Conservation (phyloP, 2,329 filamentous ascomycete species). For the Simplicillium aogashimaense region DNA sequence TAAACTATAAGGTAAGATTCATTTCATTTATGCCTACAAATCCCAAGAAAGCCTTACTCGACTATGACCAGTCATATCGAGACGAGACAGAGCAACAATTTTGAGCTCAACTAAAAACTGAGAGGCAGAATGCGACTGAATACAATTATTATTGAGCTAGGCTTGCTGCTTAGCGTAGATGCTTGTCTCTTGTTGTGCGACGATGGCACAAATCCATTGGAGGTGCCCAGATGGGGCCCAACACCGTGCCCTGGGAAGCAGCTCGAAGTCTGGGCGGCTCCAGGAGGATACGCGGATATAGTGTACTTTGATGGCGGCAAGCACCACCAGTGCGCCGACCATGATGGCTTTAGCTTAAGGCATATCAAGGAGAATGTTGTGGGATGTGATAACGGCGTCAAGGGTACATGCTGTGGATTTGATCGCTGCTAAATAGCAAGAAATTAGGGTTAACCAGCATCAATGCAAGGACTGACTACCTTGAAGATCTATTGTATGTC, state of each 20-base stretch:
- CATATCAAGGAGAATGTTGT: neutral
- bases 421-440: neutral
- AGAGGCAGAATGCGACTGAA: too few relatives aligned
- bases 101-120: too few relatives aligned
- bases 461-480: too few relatives aligned
- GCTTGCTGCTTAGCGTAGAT: too few relatives aligned
- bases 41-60: too few relatives aligned
- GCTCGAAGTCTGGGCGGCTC: neutral
- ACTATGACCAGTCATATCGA: too few relatives aligned
- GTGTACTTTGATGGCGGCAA: constrained; percentile 2
- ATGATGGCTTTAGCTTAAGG: neutral
- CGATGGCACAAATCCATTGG: neutral
- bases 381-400: neutral
- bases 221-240: neutral
- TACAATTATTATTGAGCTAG: too few relatives aligned
- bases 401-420: neutral
- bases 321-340: constrained; percentile 1
- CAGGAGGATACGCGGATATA: constrained; percentile 1
- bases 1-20: too few relatives aligned
- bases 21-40: too few relatives aligned
- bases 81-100: too few relatives aligned
- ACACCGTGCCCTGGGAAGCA: neutral
- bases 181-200: neutral
- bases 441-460: too few relatives aligned
- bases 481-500: too few relatives aligned